Base-by-base conservation (phyloP, 805 yeast genomes). In the Jamesozyma rosinii region DNA sequence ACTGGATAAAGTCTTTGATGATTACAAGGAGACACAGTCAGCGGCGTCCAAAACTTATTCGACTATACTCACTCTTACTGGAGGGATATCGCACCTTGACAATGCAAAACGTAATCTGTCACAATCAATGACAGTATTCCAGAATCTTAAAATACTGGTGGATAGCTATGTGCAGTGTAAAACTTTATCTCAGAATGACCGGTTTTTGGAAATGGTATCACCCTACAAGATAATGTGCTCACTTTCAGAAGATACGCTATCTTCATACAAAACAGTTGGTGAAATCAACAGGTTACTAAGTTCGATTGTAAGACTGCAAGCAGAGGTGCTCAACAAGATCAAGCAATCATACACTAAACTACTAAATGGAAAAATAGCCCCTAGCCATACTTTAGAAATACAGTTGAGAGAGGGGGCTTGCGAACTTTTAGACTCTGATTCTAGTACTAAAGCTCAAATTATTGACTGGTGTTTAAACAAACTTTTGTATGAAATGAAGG, bases 81-180 rank as follows among this genome's bases (percentile, higher is more conserved):
- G 76, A 3, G 82, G 81, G 33, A 88, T 92, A 48, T 83, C 86
- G 51, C 66, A 72, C 19, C 69, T 92, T 46, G 97, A 92, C 62
- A 76, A 75, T 40, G 80, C 89, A 30, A 92, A 92, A 67, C 77
- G 76, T 57, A 92, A 92, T 60, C 67, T 92, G 39, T 89, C 87
- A 1, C 70, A 78, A 22, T 77, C 92, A 10, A 85, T 92, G 84
- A 86, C 94, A 1, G 79, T 88, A 31, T 69, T 90, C 51, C 85
- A 90, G 54, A 74, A 95, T 48, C 68, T 92, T 32, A 95, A 88
- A 56, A 89, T 89, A 85, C 69, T 92, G 39, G 72, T 84, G 5
- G 79, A 77, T 30, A 51, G 60, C 17, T 61, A 59, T 36, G 40
- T 46, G 11, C 49, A 51, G 11, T 56, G 65, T 37, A 53, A 47